Percentiles rank a stretch among this genome's conserved stretches.
These are phyloP conservation scores for Saccharomyces uvarum DNA, from an alignment of 1,139 yeast species.

Conservation along the genomic window DNA sequence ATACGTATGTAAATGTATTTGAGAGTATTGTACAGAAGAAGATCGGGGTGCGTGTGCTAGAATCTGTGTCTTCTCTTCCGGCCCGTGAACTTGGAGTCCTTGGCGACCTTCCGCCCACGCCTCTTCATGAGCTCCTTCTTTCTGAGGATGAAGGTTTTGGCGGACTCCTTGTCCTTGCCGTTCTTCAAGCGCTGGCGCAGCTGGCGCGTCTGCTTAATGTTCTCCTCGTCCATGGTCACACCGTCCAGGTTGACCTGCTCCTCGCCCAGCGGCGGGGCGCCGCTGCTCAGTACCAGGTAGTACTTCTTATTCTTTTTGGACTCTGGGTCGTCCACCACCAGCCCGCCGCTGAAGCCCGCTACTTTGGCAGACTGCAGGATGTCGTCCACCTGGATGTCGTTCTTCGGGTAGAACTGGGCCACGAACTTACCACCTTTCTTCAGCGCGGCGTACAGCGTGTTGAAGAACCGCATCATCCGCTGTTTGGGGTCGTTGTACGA, in stretches of 20 bases:
- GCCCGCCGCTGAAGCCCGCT: slow-evolving; percentile 95
- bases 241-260: slow-evolving; percentile 55
- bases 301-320: slow-evolving; percentile 85
- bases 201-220: slow-evolving; percentile 40
- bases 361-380: slow-evolving; percentile 81
- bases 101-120: slow-evolving; percentile 83
- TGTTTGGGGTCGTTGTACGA: slow-evolving; percentile 77
- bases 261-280: slow-evolving; percentile 41
- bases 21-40: neutral
- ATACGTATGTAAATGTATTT: too few species aligned
- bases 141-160: slow-evolving; percentile 74
- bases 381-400: slow-evolving; percentile 73
- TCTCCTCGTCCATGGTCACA: slow-evolving; percentile 65
- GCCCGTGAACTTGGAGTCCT: slow-evolving; percentile 87
- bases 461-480: slow-evolving; percentile 75
- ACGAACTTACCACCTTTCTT: slow-evolving; percentile 94
- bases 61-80: slow-evolving; percentile 86
- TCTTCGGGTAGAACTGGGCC: slow-evolving; percentile 92
- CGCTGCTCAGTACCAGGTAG: slow-evolving; percentile 85
- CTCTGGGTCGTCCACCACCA: slow-evolving; percentile 89
- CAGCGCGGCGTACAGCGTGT: slow-evolving; percentile 76
- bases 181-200: slow-evolving; percentile 18
- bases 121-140: slow-evolving; percentile 91
- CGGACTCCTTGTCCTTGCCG: slow-evolving; percentile 53
- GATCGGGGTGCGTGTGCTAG: slow-evolving; percentile 27